Conservation (phyloP, 768 basidiomycete species). For the Russula vinacea region DNA sequence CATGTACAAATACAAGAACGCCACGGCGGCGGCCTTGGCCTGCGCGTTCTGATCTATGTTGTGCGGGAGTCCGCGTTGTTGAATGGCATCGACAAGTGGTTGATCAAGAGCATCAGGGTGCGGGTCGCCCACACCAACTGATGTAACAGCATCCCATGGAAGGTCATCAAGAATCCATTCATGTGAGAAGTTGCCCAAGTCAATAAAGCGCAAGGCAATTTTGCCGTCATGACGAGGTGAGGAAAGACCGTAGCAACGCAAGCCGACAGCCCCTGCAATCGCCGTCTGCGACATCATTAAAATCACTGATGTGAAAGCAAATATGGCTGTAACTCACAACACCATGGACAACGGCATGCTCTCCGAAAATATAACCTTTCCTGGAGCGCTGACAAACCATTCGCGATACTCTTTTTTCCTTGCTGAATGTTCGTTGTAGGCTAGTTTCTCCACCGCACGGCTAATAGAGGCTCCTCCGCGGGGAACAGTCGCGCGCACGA, state of each 20-base stretch:
- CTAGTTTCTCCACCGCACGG: constrained; percentile 68
- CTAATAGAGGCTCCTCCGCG: constrained; percentile 42
- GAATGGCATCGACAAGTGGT: constrained; percentile 69
- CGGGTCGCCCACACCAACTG: constrained; percentile 48
- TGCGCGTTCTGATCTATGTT: constrained; percentile 36
- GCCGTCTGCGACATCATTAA: constrained; percentile 60
- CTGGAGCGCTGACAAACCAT: constrained; percentile 92
- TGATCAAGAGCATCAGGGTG: constrained; percentile 70
- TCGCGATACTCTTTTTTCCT: constrained; percentile 44
- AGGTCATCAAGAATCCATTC: constrained; percentile 78
- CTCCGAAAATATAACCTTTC: constrained; percentile 98
- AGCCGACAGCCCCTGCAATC: constrained; percentile 90
- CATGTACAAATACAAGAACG: constrained; percentile 95
- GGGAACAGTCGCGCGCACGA: constrained; percentile 42
- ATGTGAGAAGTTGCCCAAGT: constrained; percentile 70
- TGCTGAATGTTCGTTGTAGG: constrained; percentile 39
- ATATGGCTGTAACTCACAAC: constrained; percentile 58
- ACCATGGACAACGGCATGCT: constrained; percentile 98
- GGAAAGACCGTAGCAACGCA: constrained; percentile 88
- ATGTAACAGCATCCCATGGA: constrained; percentile 74
- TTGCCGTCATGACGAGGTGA: constrained; percentile 71
- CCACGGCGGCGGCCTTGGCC: constrained; percentile 51
- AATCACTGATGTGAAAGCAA: constrained; percentile 7
- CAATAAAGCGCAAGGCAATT: constrained; percentile 71
- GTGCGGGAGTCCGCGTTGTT: constrained; percentile 41